Base-by-base conservation (phyloP, 768 basidiomycete genomes). In the Leccinum olivaceopallidum region DNA sequence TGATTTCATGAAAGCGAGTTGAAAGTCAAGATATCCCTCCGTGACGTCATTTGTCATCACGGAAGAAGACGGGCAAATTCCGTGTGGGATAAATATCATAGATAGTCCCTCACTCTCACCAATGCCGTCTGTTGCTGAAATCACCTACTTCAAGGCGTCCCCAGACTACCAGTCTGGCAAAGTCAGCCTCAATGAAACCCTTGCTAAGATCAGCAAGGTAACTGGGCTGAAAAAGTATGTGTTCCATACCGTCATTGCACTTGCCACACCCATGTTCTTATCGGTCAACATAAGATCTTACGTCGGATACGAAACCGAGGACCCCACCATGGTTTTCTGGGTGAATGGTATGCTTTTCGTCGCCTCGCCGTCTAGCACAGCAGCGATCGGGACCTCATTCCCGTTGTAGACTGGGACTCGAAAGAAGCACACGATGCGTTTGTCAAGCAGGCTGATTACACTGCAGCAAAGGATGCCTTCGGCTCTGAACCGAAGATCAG, bases 301-400 rank as follows among this genome's bases (percentile, higher is more conserved):
- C 59, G 53, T 68, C 13, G 73, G 73, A 30, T 67, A 66, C 56
- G 52, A 76, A 62, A 66, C 60, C 9, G 73, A 74, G 57, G 74
- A 75, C 44, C 22, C 55, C 16, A 34, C 60, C 0, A 32, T 65
- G 18, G 30, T 75, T 37, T 74, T 74, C 69, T 68, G 64, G 63
- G 73, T 74, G 47, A 65, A 60, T 26, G 64, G 65, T 67, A 60
- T 24, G 10, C 6, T 49, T 30, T 53, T 53, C 24, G 54, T 48
- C 48, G 24, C 52, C 9, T 48, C 28, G 24, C 55, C 22, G 24
- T 51, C 61, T 37, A 24, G 50, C 55, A 61, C 37, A 54, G 50
- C 22, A 37, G 5, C 36, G 62, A 66, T 60, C 34, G 52, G 59
- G 26, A 28, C 54, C 36, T 59, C 28, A 44, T 60, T 60, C 50